Conservation (phyloP, 2,329 filamentous ascomycete species). For the Fusarium secorum region DNA sequence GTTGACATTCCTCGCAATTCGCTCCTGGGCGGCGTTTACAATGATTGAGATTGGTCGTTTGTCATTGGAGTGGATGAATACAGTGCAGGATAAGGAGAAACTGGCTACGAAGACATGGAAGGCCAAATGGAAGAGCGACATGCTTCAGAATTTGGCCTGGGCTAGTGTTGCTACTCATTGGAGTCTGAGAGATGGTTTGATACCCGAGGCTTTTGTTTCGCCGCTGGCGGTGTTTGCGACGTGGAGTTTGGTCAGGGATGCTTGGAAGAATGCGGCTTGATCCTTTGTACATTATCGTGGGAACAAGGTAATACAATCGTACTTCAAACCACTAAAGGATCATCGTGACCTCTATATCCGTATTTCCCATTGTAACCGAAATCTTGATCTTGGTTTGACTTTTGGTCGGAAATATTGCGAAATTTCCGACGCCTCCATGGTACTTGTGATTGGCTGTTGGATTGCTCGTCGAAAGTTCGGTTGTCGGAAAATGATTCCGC, state of each 20-base stretch:
- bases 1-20: background rate
- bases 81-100: background rate
- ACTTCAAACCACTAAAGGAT: too few species aligned
- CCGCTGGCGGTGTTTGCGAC: slow-evolving; percentile 7
- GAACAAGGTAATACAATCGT: too few species aligned
- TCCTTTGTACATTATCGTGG: background rate
- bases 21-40: slow-evolving; percentile 3
- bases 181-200: background rate
- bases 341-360: background rate
- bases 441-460: background rate
- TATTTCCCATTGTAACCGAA: background rate
- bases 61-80: background rate
- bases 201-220: slow-evolving; percentile 7
- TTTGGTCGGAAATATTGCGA: background rate
- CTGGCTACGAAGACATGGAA: background rate
- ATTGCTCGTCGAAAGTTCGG: fast-evolving
- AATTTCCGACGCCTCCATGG: background rate
- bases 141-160: slow-evolving; percentile 12
- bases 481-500: background rate
- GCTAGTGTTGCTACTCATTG: background rate
- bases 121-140: background rate
- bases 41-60: background rate
- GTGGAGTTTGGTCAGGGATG: slow-evolving; percentile 2
- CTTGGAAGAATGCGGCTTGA: background rate
- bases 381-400: background rate